A percentile compares a stretch with the other conserved stretches of the same genome.
Conservation (phyloP, 129 eudicot genomes). For the Saussurea involucrata region DNA sequence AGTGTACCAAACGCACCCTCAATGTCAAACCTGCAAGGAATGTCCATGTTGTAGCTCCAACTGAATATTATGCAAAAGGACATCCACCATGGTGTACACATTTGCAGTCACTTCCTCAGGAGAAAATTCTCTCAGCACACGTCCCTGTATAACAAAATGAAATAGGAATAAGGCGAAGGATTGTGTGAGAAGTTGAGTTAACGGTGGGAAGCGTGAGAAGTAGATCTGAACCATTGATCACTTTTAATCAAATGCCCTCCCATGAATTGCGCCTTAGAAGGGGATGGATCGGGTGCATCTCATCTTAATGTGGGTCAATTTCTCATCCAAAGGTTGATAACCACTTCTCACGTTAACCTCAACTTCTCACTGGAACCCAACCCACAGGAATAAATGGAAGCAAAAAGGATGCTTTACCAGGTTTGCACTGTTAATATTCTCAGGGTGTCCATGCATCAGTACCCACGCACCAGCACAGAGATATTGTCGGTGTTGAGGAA, state of each 20-base stretch:
- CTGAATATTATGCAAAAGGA: constrained; percentile 81
- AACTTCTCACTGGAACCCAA: too few species aligned
- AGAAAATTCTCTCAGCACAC: constrained; percentile 89
- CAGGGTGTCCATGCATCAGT: constrained; percentile 85
- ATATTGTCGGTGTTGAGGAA: constrained; percentile 76
- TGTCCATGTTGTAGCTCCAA: constrained; percentile 62
- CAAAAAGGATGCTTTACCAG: constrained; percentile 44
- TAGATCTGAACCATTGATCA: too few species aligned
- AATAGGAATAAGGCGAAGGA: not conserved
- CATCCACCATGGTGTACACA: constrained; percentile 92
- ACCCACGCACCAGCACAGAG: constrained; percentile 99
- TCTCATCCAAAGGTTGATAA: too few species aligned
- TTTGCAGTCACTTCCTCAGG: constrained; percentile 96
- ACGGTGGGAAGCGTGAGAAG: too few species aligned
- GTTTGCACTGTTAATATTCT: constrained; percentile 76
- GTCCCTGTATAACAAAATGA: constrained; percentile 48
- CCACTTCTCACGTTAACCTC: too few species aligned
- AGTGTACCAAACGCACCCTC: too few species aligned
- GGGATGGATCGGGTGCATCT: too few species aligned
- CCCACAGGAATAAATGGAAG: not conserved
- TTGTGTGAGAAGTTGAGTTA: too few species aligned
- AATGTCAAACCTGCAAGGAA: constrained; percentile 40
- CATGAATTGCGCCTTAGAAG: too few species aligned
- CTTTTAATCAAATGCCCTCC: too few species aligned
- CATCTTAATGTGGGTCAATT: too few species aligned